These are phyloP conservation scores for Chloranthus sessilifolius DNA, from an alignment of 164 flowering plant genomes.

Conservation along the genomic window DNA sequence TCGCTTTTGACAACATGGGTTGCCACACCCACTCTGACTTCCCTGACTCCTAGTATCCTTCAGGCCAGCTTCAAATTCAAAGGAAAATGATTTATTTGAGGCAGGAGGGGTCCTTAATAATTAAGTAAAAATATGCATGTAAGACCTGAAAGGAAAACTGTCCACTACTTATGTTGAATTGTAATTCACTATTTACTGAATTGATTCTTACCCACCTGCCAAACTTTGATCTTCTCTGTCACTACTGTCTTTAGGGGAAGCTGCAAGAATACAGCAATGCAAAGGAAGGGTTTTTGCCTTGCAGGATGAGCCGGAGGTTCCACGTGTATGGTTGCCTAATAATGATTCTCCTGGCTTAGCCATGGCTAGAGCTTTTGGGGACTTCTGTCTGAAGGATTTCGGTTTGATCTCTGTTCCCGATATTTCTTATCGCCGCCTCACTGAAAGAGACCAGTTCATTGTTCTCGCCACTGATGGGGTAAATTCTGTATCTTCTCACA, in stretches of 20 bases:
- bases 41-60: no score
- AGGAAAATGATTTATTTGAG: no score
- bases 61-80: no score
- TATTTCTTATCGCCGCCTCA: constrained; percentile 43
- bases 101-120: no score
- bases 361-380: constrained; percentile 81
- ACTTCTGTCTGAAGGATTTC: constrained; percentile 68
- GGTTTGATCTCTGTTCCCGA: constrained; percentile 72
- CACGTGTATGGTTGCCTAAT: constrained; percentile 80
- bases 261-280: constrained; percentile 88
- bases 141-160: no score
- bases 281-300: constrained; percentile 95
- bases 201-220: no score
- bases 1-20: no score
- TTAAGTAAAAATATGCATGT: no score
- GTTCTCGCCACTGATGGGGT: constrained; percentile 77
- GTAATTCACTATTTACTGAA: no score
- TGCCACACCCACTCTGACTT: no score
- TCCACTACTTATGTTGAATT: no score
- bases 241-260: constrained; percentile 58
- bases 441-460: constrained; percentile 53
- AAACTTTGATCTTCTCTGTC: not conserved
- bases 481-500: constrained; percentile 15
- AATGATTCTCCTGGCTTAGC: constrained; percentile 81
- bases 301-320: constrained; percentile 98